Base-by-base conservation (phyloP, 768 basidiomycete species). In the Strobilomyces dryophilus region DNA sequence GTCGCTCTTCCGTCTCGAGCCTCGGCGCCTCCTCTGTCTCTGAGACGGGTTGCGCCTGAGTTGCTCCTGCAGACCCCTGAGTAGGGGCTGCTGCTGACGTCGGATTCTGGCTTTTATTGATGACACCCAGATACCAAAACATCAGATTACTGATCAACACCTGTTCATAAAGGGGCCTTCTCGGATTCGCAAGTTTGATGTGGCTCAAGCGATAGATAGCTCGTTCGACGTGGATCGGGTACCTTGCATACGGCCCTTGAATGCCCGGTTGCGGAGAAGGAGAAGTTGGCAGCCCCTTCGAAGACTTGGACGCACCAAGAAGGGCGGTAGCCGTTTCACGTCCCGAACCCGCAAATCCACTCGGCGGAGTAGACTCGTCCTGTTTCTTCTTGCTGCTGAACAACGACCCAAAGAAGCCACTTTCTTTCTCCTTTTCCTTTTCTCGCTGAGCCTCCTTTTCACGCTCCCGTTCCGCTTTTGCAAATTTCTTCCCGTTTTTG, bases 41-140 rank as follows among this genome's bases (percentile, higher is more conserved):
- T n/a, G 69, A 61, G 21, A 61, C 66, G 44, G 57, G 64, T 36
- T 71, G 69, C 9, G 59, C 60, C 12, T 65, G 66, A 27, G 39
- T n/a, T 17, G 58, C 41, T 55, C 26, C 60, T 49, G 41, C 42
- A 46, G 65, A 31, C 21, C 42, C 61, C 66, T 71, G 71, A 34
- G 72, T 58, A 36, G 77, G 60, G 8, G 69, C 41, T 5, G 71
- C 62, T 5, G 76, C 73, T 35, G 68, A 45, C 12, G 74, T 66
- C 14, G 77, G 74, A 48, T 65, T 79, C 63, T 85, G 87, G 18
- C 91, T 82, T 72, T 95, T 94, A 71, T 98, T 97, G 73, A 98
- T 98, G 60, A 98, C 86, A 12, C 95, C 92, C 35, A 99, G 79
- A 68, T 98, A 99, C 97, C 97, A 99, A 78, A 99, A 98, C 92